A percentile compares a stretch with the other conserved stretches of the same genome.
Conservation (phyloP, 257 asterid genomes). For the Fraxinus cuspidata region DNA sequence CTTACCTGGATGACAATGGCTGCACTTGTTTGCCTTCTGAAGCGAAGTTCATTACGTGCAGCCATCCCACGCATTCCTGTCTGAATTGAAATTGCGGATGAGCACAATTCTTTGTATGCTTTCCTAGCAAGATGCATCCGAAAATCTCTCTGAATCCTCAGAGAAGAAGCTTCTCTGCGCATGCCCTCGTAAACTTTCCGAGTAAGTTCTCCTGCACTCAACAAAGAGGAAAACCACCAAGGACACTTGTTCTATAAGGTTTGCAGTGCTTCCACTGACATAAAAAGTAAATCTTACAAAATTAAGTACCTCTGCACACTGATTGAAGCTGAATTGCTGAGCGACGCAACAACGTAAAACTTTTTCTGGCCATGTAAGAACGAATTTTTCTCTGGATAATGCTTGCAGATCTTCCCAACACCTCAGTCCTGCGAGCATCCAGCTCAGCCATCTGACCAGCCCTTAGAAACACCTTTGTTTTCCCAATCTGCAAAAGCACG, state of each 20-base stretch:
- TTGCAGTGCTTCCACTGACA: conserved; percentile 6
- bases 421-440: conserved; percentile 93
- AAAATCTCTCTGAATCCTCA: conserved; percentile 69
- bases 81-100: conserved; percentile 77
- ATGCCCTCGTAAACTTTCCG: conserved; percentile 68
- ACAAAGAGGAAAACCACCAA: conserved; percentile 27
- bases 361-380: conserved; percentile 73
- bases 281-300: conserved; percentile 13
- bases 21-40: conserved; percentile 78
- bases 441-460: conserved; percentile 99
- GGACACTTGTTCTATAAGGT: neutral
- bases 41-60: conserved; percentile 84
- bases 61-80: conserved; percentile 97
- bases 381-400: conserved; percentile 94
- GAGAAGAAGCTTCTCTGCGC: conserved; percentile 81
- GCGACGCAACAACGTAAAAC: conserved; percentile 64
- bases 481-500: conserved; percentile 80
- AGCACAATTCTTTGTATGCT: conserved; percentile 65
- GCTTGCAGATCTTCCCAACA: conserved; percentile 93
- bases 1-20: conserved; percentile 85
- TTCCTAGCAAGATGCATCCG: conserved; percentile 89
- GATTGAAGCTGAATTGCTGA: conserved; percentile 77
- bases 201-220: conserved; percentile 71
- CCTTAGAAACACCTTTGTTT: conserved; percentile 91
- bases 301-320: conserved; percentile 78